Percentiles rank a stretch among this genome's conserved stretches.
These are phyloP conservation scores for Chlamydomonas urium DNA, from an alignment of 139 green algal genomes.

Conservation along the genomic window DNA sequence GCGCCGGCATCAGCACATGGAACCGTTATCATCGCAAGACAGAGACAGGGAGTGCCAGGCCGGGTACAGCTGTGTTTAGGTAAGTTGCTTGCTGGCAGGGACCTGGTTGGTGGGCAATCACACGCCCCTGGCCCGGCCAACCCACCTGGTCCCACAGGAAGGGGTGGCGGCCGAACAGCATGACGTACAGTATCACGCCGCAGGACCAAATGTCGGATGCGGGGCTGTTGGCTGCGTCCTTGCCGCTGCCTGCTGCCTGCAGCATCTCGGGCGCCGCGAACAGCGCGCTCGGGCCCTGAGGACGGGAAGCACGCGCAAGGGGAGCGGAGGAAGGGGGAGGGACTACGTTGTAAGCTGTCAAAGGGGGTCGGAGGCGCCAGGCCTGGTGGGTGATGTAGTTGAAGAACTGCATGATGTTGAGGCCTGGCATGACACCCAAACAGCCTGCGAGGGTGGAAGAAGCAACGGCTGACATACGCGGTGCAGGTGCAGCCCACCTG, in stretches of 20 bases:
- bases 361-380: too few relatives aligned
- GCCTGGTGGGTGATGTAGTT: too few relatives aligned
- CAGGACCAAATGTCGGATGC: constrained; percentile 58
- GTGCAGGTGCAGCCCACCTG: too few relatives aligned
- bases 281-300: constrained; percentile 45
- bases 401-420: too few relatives aligned
- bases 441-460: too few relatives aligned
- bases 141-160: constrained; percentile 21
- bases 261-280: constrained; percentile 63
- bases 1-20: not conserved
- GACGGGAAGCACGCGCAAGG: too few relatives aligned
- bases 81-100: not conserved
- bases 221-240: constrained; percentile 32
- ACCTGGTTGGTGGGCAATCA: not conserved
- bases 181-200: constrained; percentile 62
- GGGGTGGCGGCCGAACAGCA: constrained; percentile 57
- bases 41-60: constrained; percentile 25
- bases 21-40: not conserved
- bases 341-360: too few relatives aligned
- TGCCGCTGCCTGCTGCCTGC: constrained; percentile 30
- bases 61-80: constrained; percentile 34
- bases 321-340: too few relatives aligned
- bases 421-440: too few relatives aligned
- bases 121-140: too few relatives aligned
- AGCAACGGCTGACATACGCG: too few relatives aligned